phyloP scores from a whole-genome alignment of 2,329 filamentous ascomycete species.

The Alternaria gansuensis region DNA sequence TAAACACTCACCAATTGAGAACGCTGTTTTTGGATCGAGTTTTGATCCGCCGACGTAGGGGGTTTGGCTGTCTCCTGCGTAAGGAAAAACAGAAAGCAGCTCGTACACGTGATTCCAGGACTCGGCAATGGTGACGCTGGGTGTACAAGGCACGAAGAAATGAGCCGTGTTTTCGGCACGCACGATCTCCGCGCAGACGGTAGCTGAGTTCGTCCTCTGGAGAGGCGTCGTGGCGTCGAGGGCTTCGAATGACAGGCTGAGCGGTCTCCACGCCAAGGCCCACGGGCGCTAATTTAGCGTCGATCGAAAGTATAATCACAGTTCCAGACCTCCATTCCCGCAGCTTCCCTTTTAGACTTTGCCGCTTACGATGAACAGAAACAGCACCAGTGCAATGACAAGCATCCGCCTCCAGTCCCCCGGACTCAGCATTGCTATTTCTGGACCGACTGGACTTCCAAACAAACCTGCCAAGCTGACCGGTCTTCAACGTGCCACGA shows the following conservation, averaged over 20 bases:
- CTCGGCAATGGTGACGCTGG: not conserved
- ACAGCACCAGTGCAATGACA: not conserved
- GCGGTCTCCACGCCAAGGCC: constrained; percentile 10
- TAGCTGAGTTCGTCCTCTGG: constrained; percentile 8
- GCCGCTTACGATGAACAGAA: constrained; percentile 1
- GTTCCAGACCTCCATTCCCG: constrained; percentile 17
- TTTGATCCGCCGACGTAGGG: too few relatives aligned
- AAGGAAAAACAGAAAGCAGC: not conserved
- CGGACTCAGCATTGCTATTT: constrained; percentile 13
- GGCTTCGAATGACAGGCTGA: constrained; percentile 11
- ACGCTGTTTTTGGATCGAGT: not conserved
- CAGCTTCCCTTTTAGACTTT: constrained; percentile 3
- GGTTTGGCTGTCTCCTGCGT: not conserved
- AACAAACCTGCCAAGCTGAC: constrained; percentile 12
- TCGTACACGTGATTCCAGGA: not conserved
- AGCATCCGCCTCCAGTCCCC: not conserved
- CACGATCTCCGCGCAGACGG: not conserved
- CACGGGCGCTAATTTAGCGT: constrained; percentile 12
- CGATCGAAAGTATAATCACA: constrained; percentile 7
- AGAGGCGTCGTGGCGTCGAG: constrained; percentile 9
- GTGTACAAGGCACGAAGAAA: not conserved
- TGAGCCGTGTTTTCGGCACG: constrained; percentile 3
- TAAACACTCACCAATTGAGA: not conserved
- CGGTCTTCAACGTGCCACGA: constrained; percentile 21
- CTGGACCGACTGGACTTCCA: constrained; percentile 7